These are phyloP conservation scores for Botrytis fragariae DNA, from an alignment of 2,329 filamentous ascomycete genomes.

Conservation along the genomic window DNA sequence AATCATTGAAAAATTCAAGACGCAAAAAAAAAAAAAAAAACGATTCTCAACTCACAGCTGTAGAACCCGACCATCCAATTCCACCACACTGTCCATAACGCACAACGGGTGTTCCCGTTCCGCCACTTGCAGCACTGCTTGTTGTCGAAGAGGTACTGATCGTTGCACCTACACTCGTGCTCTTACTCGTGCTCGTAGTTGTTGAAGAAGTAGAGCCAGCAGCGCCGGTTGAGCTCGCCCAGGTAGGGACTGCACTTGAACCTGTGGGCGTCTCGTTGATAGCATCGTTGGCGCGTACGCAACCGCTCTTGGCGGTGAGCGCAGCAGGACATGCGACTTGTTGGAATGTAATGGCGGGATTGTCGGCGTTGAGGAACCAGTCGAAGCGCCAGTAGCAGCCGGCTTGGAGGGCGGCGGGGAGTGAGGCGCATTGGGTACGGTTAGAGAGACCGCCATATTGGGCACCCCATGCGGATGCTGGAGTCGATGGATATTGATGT, in stretches of 20 bases:
- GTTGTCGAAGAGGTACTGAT: neutral
- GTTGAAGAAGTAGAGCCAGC: neutral
- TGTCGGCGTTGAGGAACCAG: constrained; percentile 50
- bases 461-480: constrained; percentile 44
- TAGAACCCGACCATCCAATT: constrained; percentile 3
- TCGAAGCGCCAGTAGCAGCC: constrained; percentile 54
- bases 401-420: constrained; percentile 44
- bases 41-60: constrained; percentile 4
- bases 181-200: neutral
- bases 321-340: constrained; percentile 47
- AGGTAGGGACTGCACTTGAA: constrained; percentile 4
- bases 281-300: constrained; percentile 27
- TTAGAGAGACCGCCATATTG: constrained; percentile 49
- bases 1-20: neutral
- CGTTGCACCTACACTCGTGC: neutral
- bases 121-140: neutral
- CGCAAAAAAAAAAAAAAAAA: too few relatives aligned
- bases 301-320: constrained; percentile 45
- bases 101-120: neutral
- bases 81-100: constrained; percentile 20
- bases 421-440: constrained; percentile 43
- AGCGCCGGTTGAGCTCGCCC: neutral
- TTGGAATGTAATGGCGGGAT: constrained; percentile 45
- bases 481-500: constrained; percentile 45
- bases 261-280: constrained; percentile 19